Conservation (phyloP, 2,329 filamentous ascomycete genomes). For the Mycosphaerella sp. region DNA sequence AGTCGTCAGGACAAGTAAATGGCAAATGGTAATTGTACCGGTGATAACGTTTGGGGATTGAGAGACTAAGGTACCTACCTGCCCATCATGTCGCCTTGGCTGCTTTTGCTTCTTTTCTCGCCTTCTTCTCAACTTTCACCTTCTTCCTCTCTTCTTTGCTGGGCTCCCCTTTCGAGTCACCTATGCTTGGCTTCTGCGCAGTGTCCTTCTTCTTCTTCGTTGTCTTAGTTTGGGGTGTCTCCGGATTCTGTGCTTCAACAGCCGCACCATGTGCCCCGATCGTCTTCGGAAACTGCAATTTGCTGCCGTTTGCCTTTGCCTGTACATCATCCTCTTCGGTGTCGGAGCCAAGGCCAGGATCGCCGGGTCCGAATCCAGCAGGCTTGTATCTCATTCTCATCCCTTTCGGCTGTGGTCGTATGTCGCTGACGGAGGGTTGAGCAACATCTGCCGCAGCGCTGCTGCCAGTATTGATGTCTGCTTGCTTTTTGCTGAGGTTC, state of each 20-base stretch:
- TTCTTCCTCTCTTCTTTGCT: slow-evolving; percentile 34
- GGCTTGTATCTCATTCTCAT: slow-evolving; percentile 63
- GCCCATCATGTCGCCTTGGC: background rate
- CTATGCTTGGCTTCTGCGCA: background rate
- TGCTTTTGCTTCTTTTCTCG: slow-evolving; percentile 28
- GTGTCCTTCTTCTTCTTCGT: slow-evolving; percentile 34
- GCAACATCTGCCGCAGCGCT: slow-evolving; percentile 40
- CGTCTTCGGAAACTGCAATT: slow-evolving; percentile 26
- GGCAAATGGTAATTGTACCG: too few relatives aligned
- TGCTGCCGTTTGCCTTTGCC: slow-evolving; percentile 10
- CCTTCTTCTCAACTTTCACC: slow-evolving; percentile 34
- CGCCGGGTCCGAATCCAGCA: slow-evolving; percentile 51
- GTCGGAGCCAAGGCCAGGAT: slow-evolving; percentile 39
- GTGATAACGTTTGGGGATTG: too few relatives aligned
- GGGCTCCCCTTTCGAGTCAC: slow-evolving; percentile 14
- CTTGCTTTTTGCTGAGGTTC: slow-evolving; percentile 38
- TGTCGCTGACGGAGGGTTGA: slow-evolving; percentile 46
- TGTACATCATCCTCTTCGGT: slow-evolving; percentile 38
- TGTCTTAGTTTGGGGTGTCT: slow-evolving; percentile 29
- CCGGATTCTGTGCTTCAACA: slow-evolving; percentile 39
- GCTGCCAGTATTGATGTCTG: slow-evolving; percentile 37
- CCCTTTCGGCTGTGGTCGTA: slow-evolving; percentile 61
- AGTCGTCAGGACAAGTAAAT: too few relatives aligned
- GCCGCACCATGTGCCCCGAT: slow-evolving; percentile 32
- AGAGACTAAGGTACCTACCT: too few relatives aligned